phyloP scores from a whole-genome alignment of 805 yeast species.

The Henningerozyma blattae region DNA sequence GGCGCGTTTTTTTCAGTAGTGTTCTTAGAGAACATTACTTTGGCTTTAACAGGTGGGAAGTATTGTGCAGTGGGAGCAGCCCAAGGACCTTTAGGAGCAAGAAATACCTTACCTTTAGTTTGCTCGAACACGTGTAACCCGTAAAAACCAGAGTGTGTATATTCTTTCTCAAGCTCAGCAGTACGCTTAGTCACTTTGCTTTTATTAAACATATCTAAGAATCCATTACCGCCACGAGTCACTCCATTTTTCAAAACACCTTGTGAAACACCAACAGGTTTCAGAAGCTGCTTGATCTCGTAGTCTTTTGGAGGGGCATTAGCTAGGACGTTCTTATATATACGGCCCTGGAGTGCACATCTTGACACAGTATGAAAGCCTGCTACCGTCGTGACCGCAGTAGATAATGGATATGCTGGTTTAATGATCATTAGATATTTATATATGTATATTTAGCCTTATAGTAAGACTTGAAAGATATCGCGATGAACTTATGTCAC shows the following conservation, averaged over 20 bases:
- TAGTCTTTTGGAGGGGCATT: conserved; percentile 21
- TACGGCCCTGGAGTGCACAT: conserved; percentile 1
- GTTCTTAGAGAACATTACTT: neutral
- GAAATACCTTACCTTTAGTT: conserved; percentile 76
- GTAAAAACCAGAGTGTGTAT: conserved; percentile 56
- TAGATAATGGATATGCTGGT: too few relatives aligned
- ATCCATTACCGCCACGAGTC: conserved; percentile 27
- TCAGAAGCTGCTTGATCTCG: conserved; percentile 24
- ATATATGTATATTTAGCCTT: too few relatives aligned
- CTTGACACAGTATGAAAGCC: neutral
- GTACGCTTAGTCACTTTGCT: conserved; percentile 37
- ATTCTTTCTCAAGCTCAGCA: conserved; percentile 46
- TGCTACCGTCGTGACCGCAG: too few relatives aligned
- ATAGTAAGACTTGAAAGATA: too few relatives aligned
- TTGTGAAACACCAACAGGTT: conserved; percentile 33
- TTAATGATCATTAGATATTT: too few relatives aligned
- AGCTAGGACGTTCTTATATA: neutral
- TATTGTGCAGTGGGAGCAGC: conserved; percentile 57
- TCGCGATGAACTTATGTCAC: too few relatives aligned
- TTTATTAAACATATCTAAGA: conserved; percentile 36
- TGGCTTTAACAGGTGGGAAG: conserved; percentile 61
- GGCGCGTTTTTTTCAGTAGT: neutral
- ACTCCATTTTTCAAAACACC: conserved; percentile 24
- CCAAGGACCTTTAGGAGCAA: conserved; percentile 73
- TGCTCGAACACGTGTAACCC: conserved; percentile 53